These are phyloP conservation scores for Colletotrichum simmondsii DNA, from an alignment of 2,329 filamentous ascomycete genomes.

Conservation along the genomic window DNA sequence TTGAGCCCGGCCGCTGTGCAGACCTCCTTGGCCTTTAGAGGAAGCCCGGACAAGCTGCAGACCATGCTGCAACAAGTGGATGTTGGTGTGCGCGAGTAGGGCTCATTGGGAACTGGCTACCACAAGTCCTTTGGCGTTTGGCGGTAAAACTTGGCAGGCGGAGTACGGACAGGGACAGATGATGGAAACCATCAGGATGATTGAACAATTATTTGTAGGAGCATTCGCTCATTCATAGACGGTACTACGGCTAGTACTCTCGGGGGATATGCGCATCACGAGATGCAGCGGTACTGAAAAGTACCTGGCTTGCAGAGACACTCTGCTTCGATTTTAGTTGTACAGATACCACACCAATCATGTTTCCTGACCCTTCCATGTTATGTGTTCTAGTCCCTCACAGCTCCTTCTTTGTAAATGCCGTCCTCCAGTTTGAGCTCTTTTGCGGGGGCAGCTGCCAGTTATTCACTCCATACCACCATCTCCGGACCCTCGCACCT, in stretches of 20 bases:
- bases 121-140: slow-evolving; percentile 25
- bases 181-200: slow-evolving; percentile 6
- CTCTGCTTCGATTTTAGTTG: slow-evolving; percentile 31
- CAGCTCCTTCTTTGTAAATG: slow-evolving; percentile 14
- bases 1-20: slow-evolving; percentile 46
- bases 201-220: slow-evolving; percentile 7
- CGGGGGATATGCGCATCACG: slow-evolving; percentile 7
- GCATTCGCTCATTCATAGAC: slow-evolving; percentile 21
- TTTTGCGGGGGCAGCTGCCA: slow-evolving; percentile 74
- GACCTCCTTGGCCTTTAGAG: slow-evolving; percentile 67
- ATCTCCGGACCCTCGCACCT: slow-evolving; percentile 82
- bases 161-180: slow-evolving; percentile 33
- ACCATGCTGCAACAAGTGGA: slow-evolving; percentile 44
- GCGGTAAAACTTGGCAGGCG: slow-evolving; percentile 9
- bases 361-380: slow-evolving; percentile 1
- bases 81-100: slow-evolving; percentile 43
- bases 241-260: slow-evolving; percentile 11
- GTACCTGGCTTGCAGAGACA: slow-evolving; percentile 25
- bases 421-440: slow-evolving; percentile 28
- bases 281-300: slow-evolving; percentile 12
- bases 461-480: slow-evolving; percentile 97
- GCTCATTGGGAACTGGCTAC: background rate
- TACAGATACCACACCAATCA: slow-evolving; percentile 32
- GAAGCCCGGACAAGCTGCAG: slow-evolving; percentile 69
- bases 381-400: background rate